Evolutionary conservation across 1,284 basidiomycete genomes (phyloP).

Genomic region (Amylostereum areolatum): DNA sequence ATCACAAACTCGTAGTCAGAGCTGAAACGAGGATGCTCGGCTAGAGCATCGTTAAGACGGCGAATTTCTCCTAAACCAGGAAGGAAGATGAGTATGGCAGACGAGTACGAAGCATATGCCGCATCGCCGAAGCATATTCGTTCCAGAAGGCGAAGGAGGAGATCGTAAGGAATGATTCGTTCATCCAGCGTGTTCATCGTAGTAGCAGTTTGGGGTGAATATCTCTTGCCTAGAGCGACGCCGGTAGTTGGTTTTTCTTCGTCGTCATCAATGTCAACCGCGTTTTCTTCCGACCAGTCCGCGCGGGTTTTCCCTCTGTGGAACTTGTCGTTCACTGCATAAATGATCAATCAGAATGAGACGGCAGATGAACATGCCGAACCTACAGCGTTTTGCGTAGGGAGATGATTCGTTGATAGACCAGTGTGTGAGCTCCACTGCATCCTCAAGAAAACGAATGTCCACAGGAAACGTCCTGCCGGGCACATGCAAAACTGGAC

Average conservation of each 20-base stretch:
- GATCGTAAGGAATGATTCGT: slow-evolving; percentile 84
- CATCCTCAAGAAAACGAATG: slow-evolving; percentile 87
- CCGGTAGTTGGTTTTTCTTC: slow-evolving; percentile 49
- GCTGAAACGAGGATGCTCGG: slow-evolving; percentile 75
- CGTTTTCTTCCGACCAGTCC: slow-evolving; percentile 74
- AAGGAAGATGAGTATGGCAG: slow-evolving; percentile 89
- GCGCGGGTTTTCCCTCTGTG: slow-evolving; percentile 53
- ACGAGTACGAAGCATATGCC: slow-evolving; percentile 56
- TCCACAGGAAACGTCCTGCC: slow-evolving; percentile 98
- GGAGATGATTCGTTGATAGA: slow-evolving; percentile 78
- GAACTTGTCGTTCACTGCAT: slow-evolving; percentile 56
- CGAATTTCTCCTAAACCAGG: slow-evolving; percentile 93
- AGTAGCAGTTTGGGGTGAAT: slow-evolving; percentile 65
- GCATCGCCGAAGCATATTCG: slow-evolving; percentile 75
- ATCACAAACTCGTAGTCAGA: slow-evolving; percentile 64
- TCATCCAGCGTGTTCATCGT: slow-evolving; percentile 90
- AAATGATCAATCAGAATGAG: slow-evolving; percentile 1
- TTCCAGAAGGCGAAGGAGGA: slow-evolving; percentile 85
- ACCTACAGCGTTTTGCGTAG: slow-evolving; percentile 72
- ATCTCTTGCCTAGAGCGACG: slow-evolving; percentile 65
- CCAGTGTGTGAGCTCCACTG: slow-evolving; percentile 85
- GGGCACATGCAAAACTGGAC: slow-evolving; percentile 85
- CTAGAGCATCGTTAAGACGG: slow-evolving; percentile 77
- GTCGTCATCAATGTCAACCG: slow-evolving; percentile 51
- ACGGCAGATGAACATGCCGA: slow-evolving; percentile 3